Base-by-base conservation (phyloP, 176 grass and related monocot genomes). In the Alloteropsis semialata region DNA sequence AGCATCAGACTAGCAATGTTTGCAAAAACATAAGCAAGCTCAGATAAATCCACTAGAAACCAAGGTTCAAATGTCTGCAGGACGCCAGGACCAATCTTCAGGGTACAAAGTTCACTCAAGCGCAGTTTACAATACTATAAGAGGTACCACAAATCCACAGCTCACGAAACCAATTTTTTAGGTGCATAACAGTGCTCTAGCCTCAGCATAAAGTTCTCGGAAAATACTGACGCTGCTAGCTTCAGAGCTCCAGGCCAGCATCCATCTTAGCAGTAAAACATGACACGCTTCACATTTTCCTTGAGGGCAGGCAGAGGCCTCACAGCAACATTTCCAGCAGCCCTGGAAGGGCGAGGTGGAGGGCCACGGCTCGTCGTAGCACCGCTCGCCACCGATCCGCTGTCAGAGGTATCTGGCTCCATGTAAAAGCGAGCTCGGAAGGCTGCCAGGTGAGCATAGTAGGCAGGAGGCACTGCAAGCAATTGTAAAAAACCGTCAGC, bases 351-450 rank as follows among this genome's bases (percentile, higher is more conserved):
- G n/a, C n/a, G n/a, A n/a, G 49, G 82, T 11, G 88, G 71, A 72
- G 85, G 81, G 0, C 91, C 94, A 36, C 94, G 88, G 38, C n/a
- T n/a, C n/a, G n/a, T n/a, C n/a, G n/a, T n/a, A n/a, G 77, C 85
- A 12, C 88, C 80, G 28, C 94, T 93, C 6, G 30, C 94, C 86
- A 96, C 91, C 1, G 90, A 93, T 17, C 94, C 94, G 76, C 94
- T 96, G 19, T 96, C 94, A 44, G 94, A 96, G 10, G 88, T 93
- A 37, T 96, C 94, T 19, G 94, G 91, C 46, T 96, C 94, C 94
- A 96, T 93, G 80, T 96, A 96, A 81, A 96, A 96, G 38, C 94
- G 80, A 75, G 94, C 94, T 59, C 94, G 83, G 80, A 96, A 96
- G 37, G 94, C 94, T 27, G 94, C 94, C 81, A 96, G 64, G 91